Percentiles rank a stretch among this genome's conserved stretches.
Conservation (phyloP, 768 basidiomycete species). For the Hydnum rufescens region DNA sequence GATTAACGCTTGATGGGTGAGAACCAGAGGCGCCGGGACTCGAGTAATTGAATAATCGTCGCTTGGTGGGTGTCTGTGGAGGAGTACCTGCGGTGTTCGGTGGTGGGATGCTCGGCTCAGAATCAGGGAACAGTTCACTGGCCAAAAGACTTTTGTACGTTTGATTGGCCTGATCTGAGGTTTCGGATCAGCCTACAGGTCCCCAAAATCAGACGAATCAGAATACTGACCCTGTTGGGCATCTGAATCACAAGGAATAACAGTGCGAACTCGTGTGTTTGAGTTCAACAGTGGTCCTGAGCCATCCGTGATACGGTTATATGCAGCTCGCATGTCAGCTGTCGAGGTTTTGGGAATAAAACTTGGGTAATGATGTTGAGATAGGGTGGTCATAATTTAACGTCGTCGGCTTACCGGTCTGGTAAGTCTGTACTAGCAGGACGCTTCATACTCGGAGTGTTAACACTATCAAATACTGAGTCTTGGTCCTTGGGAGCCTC, state of each 20-base stretch:
- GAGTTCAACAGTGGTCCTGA: not conserved
- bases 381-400: too few relatives aligned
- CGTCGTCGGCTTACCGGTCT: too few relatives aligned
- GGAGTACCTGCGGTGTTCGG: slow-evolving; percentile 10
- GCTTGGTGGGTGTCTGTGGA: slow-evolving; percentile 3
- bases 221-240: not conserved
- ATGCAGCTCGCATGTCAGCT: not conserved
- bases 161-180: slow-evolving; percentile 22
- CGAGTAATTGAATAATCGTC: slow-evolving; percentile 10
- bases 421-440: too few relatives aligned
- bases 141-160: slow-evolving; percentile 24
- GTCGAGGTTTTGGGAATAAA: not conserved
- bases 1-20: slow-evolving; percentile 15
- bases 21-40: slow-evolving; percentile 11
- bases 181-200: not conserved
- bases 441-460: too few relatives aligned
- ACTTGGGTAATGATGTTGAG: too few relatives aligned
- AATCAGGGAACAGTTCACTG: slow-evolving; percentile 22
- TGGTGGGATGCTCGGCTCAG: slow-evolving; percentile 3
- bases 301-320: not conserved
- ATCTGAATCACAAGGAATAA: not conserved
- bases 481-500: too few relatives aligned
- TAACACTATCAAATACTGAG: too few relatives aligned
- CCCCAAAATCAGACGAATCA: not conserved
- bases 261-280: not conserved